Evolutionary conservation across 208 protist genomes (phyloP).

Genomic region (Leishmania mexicana): DNA sequence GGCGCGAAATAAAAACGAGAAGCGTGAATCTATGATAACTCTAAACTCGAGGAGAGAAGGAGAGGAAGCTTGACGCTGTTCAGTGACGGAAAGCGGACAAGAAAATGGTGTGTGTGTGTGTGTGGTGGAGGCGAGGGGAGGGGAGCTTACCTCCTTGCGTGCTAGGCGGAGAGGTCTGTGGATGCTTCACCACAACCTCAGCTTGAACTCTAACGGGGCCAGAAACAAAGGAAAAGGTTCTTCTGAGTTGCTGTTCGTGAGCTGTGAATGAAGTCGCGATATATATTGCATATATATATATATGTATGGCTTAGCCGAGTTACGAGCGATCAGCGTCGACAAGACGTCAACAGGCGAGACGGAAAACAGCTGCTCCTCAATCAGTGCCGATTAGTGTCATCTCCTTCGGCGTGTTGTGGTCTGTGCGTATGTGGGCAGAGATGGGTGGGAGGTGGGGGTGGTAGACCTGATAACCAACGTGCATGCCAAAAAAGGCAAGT

Average conservation of each 20-base stretch:
- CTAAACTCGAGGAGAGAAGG: neutral
- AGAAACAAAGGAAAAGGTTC: neutral
- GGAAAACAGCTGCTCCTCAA: neutral
- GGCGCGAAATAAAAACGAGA: neutral
- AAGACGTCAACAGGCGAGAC: neutral
- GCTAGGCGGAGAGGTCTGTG: neutral
- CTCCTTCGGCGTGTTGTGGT: neutral
- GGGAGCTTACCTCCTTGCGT: too few species aligned
- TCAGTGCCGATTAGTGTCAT: neutral
- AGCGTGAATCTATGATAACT: conserved; percentile 3
- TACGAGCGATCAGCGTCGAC: neutral
- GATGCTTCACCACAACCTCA: neutral
- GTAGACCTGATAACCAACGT: neutral
- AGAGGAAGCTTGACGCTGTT: neutral
- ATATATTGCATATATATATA: too few species aligned
- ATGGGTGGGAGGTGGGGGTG: neutral
- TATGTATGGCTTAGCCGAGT: neutral
- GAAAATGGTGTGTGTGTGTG: neutral
- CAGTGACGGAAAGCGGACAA: neutral
- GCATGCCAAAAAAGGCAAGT: neutral
- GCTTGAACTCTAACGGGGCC: neutral
- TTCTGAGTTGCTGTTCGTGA: neutral
- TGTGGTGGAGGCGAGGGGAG: too few species aligned
- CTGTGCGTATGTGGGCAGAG: neutral
- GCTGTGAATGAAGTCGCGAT: neutral